These are phyloP conservation scores for Rhynchospora pubera DNA, from an alignment of 176 grass and related monocot species.

Conservation along the genomic window DNA sequence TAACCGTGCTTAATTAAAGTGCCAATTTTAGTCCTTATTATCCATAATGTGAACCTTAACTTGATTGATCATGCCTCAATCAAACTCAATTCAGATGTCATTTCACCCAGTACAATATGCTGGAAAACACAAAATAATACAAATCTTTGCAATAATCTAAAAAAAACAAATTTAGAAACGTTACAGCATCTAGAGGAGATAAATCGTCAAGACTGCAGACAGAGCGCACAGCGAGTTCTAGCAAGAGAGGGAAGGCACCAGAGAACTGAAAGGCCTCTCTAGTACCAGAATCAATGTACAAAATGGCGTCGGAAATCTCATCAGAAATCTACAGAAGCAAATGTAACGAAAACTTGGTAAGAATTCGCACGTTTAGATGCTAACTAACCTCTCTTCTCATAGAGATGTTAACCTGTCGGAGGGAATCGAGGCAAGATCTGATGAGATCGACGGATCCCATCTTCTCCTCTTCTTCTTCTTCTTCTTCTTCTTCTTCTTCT, in stretches of 20 bases:
- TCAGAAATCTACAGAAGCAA: conserved; percentile 58
- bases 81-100: background rate
- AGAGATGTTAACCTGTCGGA: conserved; percentile 54
- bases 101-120: too few relatives aligned
- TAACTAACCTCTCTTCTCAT: background rate
- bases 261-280: conserved; percentile 73
- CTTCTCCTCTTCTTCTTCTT: background rate
- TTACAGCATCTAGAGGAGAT: conserved; percentile 72
- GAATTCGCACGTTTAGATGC: background rate
- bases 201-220: conserved; percentile 68
- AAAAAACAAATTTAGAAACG: conserved; percentile 4
- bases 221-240: conserved; percentile 55
- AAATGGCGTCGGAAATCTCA: conserved; percentile 42
- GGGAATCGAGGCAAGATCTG: conserved; percentile 59
- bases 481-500: too few relatives aligned
- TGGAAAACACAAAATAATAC: too few relatives aligned
- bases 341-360: background rate
- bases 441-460: conserved; percentile 93
- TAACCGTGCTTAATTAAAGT: background rate
- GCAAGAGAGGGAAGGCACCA: conserved; percentile 65
- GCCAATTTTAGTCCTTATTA: background rate
- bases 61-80: background rate
- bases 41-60: background rate
- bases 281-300: conserved; percentile 66
- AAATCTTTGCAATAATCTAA: too few relatives aligned